Conservation (phyloP, 805 yeast genomes). For the Ogataea zsoltii region DNA sequence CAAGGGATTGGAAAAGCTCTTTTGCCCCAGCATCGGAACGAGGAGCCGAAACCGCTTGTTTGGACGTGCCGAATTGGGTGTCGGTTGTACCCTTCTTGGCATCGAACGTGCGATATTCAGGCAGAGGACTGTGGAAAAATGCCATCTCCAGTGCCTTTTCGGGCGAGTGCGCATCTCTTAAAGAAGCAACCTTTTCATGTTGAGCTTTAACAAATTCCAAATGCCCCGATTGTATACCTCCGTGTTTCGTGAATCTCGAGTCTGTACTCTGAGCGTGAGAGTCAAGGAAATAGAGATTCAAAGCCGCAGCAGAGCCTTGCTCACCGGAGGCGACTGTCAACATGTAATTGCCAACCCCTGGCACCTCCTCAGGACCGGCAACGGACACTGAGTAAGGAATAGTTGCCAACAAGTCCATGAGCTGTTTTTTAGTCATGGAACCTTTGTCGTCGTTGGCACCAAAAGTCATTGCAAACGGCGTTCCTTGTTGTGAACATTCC, state of each 20-base stretch:
- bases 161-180: constrained; percentile 30
- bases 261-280: too few relatives aligned
- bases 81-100: constrained; percentile 20
- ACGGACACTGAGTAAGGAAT: constrained; percentile 73
- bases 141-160: constrained; percentile 70
- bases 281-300: constrained; percentile 75
- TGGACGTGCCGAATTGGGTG: constrained; percentile 57
- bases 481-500: constrained; percentile 55
- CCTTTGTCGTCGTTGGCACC: constrained; percentile 98
- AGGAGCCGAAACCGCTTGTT: constrained; percentile 83
- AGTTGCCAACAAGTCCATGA: constrained; percentile 54
- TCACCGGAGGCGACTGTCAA: constrained; percentile 46
- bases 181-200: too few relatives aligned
- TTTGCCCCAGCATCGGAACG: constrained; percentile 66
- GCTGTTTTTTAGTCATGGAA: constrained; percentile 54
- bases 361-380: not conserved
- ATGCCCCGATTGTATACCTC: constrained; percentile 46
- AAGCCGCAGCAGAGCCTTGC: constrained; percentile 37
- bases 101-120: constrained; percentile 63
- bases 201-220: constrained; percentile 80
- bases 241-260: constrained; percentile 42
- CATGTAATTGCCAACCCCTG: constrained; percentile 81
- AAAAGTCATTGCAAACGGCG: constrained; percentile 66
- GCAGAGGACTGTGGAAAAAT: constrained; percentile 90
- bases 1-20: constrained; percentile 54